phyloP scores from a whole-genome alignment of 2,329 filamentous ascomycete species.

The Fusarium zealandicum region DNA sequence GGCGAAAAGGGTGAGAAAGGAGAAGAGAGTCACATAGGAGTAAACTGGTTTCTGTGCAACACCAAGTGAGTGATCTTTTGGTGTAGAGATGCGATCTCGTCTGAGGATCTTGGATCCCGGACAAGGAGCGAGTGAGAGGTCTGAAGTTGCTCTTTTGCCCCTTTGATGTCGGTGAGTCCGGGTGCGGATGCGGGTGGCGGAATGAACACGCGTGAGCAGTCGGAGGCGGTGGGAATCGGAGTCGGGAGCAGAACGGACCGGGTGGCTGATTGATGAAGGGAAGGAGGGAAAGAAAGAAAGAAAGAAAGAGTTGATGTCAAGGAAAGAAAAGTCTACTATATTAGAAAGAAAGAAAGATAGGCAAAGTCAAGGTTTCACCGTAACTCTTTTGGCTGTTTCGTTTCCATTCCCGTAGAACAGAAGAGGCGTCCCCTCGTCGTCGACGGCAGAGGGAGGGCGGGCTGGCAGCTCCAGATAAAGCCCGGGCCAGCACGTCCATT shows the following conservation, averaged over 20 bases:
- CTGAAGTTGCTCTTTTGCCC: background rate
- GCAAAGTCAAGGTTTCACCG: slow-evolving; percentile 24
- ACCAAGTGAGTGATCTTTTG: background rate
- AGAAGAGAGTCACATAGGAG: slow-evolving; percentile 23
- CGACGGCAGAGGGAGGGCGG: background rate
- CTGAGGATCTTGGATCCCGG: background rate
- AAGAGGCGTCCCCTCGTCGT: background rate
- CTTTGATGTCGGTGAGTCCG: slow-evolving; percentile 32
- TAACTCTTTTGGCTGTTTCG: slow-evolving; percentile 21
- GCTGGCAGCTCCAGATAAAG: slow-evolving; percentile 3
- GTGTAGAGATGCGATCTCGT: background rate
- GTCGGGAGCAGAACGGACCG: background rate
- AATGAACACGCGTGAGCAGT: slow-evolving; percentile 31
- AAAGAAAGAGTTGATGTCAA: background rate
- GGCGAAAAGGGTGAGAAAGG: background rate
- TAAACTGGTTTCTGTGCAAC: background rate
- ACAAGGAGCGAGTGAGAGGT: slow-evolving; percentile 10
- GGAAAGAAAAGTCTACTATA: slow-evolving; percentile 19
- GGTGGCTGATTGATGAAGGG: background rate
- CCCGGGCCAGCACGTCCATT: background rate
- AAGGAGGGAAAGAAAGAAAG: background rate
- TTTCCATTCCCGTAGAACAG: background rate
- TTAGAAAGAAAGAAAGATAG: slow-evolving; percentile 23
- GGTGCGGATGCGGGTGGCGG: slow-evolving; percentile 23
- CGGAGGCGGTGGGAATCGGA: slow-evolving; percentile 17